Evolutionary conservation across 306 rosid genomes (phyloP).

Genomic region (Lathyrus tuberosus): DNA sequence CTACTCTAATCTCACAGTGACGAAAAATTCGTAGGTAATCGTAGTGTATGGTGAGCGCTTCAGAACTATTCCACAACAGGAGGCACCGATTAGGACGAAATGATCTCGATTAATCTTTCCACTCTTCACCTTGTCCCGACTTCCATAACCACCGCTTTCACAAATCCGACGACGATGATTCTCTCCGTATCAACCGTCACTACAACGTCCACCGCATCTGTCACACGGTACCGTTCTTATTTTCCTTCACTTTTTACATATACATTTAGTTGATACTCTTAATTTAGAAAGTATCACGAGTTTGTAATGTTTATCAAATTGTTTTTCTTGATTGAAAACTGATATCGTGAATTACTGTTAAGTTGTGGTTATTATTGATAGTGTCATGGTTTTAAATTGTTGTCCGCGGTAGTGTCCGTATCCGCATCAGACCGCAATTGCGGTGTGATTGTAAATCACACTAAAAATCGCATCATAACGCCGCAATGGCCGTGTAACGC

Average conservation of each 20-base stretch:
- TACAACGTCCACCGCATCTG: slow-evolving; percentile 46
- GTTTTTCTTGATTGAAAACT: not conserved
- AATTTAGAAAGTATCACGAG: no score
- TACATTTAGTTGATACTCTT: not conserved
- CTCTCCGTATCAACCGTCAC: slow-evolving; percentile 57
- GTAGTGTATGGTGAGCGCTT: slow-evolving; percentile 91
- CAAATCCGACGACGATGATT: slow-evolving; percentile 49
- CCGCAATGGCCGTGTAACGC: no score
- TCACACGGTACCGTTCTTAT: slow-evolving; percentile 39
- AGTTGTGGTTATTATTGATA: no score
- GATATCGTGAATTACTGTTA: no score
- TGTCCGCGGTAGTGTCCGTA: no score
- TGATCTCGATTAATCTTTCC: slow-evolving; percentile 45
- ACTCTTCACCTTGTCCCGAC: slow-evolving; percentile 31
- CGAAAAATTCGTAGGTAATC: not conserved
- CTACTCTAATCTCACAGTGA: not conserved
- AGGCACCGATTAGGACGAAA: slow-evolving; percentile 79
- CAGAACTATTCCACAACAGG: slow-evolving; percentile 73
- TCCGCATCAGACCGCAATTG: no score
- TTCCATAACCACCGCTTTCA: slow-evolving; percentile 43
- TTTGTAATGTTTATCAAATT: not conserved
- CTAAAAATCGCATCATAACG: no score
- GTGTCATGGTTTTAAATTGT: no score
- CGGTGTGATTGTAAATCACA: no score
- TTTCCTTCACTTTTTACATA: not conserved